Base-by-base conservation (phyloP, 208 protist genomes). In the Acanthamoeba castellanii region DNA sequence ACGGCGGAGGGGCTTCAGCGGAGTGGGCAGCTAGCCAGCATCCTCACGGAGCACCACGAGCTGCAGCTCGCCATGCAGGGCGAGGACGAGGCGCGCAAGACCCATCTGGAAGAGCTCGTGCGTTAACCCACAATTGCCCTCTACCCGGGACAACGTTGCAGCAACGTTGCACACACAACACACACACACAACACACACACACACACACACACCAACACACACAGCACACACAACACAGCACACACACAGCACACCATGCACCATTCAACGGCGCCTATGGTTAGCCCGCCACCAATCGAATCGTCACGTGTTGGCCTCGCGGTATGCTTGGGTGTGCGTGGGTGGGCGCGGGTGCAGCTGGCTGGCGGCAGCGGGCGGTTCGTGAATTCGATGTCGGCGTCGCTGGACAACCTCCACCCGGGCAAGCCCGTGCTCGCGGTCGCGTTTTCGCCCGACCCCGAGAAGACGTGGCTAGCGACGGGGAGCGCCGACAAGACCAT, bases 1-100 rank as follows among this genome's bases (percentile, higher is more conserved):
- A 57, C 37, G 37, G 2, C 76, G 14, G 45, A 85, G 37, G 45
- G 47, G 1, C 42, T 85, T 3, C 16, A 85, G 76, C 8, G 47
- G 22, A 57, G 76, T 14, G 76, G 76, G 3, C 76, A 85, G 42
- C 76, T 85, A 11, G 55, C 25, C 37, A 55, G 47, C 32, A 85
- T 85, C 32, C 76, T 85, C 27, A 85, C 76, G 14, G 76, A 47
- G 76, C 76, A 85, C 47, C 76, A 85, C 76, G 76, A 85, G 55
- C 37, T 74, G 2, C 66, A 74, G 66, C 32, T 74, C 25, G 66
- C 66, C 66, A 74, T 85, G 76, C 20, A 85, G 32, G 45, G 25
- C 37, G 45, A 59, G 16, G 11, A 34, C 8, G 37, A 25, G 4
- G 30, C 9, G 3, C 37, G 16, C 76, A 25, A 55, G 18, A 27